Base-by-base conservation (phyloP, 371 early-diverging fungal species). In the Zopfochytrium polystomum region DNA sequence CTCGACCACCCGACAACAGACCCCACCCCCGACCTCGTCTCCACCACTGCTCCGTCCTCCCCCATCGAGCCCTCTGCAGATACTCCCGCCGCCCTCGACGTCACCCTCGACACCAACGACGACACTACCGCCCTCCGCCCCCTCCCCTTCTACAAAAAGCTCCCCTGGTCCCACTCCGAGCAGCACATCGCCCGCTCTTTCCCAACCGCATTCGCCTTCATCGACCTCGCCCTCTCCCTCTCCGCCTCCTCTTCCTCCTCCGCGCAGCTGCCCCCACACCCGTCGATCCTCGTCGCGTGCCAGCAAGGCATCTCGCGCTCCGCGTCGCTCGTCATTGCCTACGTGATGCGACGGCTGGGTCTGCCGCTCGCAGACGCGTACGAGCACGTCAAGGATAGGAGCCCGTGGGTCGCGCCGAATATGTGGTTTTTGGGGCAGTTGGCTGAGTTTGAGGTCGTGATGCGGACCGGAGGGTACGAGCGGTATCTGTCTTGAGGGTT, bases 261-360 rank as follows among this genome's bases (percentile, higher is more conserved):
- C 58, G 73, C 70, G 25, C 82, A 85, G 23, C 81, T 82, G 27
- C 62, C 58, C 18, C 61, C 74, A 13, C 80, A 80, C 29, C 74
- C 77, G 48, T 73, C 82, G 30, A 84, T 92, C 1, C 76, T 95
- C 15, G 88, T 95, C 2, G 90, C 92, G 61, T 95, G 95, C 72
- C 90, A 91, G 67, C 81, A 88, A 63, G 95, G 95, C 18, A 88
- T 93, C 6, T 90, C 93, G 29, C 78, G 95, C 34, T 91, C 91
- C 11, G 95, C 94, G 6, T 83, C 89, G 0, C 74, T 93, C 38
- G 83, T 91, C 33, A 88, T 93, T 50, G 94, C 92, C 2, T 93
- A 91, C 69, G 82, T 90, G 57, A 93, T 93, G 91, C 81, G 83
- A 45, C 75, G 83, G 1, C 65, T 78, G 50, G 60, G 58, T 20